A percentile compares a stretch with the other conserved stretches of the same genome.
phyloP scores from a whole-genome alignment of 1,284 basidiomycete species.

The Ganoderma resinaceum region DNA sequence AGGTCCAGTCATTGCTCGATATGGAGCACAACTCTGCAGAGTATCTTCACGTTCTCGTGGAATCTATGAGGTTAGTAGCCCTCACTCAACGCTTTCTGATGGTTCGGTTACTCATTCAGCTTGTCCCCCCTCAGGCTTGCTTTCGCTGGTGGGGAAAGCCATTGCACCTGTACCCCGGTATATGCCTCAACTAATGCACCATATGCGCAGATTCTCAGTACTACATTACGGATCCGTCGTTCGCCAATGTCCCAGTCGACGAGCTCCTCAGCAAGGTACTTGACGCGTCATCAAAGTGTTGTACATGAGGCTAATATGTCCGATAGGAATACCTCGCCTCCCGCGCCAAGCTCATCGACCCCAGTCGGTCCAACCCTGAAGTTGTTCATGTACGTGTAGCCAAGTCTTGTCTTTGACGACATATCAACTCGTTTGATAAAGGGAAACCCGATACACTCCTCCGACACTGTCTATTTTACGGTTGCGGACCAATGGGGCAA shows the following conservation, averaged over 20 bases:
- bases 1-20: constrained; percentile 73
- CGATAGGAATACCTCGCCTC: constrained; percentile 79
- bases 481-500: constrained; percentile 92
- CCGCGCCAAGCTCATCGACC: constrained; percentile 85
- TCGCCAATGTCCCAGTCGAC: constrained; percentile 76
- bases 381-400: constrained; percentile 66
- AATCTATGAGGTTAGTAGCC: constrained; percentile 70
- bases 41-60: constrained; percentile 90
- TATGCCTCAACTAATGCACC: not conserved
- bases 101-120: constrained; percentile 26
- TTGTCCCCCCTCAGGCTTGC: constrained; percentile 58
- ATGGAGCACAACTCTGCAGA: constrained; percentile 89
- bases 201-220: constrained; percentile 73
- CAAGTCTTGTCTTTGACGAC: constrained; percentile 5
- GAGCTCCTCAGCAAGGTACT: constrained; percentile 81
- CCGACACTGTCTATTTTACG: constrained; percentile 95
- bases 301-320: not conserved
- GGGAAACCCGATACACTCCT: constrained; percentile 83
- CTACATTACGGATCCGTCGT: constrained; percentile 89
- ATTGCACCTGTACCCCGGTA: not conserved
- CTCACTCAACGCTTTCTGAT: not conserved
- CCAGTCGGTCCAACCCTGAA: constrained; percentile 65
- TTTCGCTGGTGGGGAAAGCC: constrained; percentile 61
- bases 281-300: too few species aligned
- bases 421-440: constrained; percentile 37